Evolutionary conservation across 176 grass and related monocot genomes (phyloP), one percentile per base, ranked within the genome.

Genomic region (Carex pumila): DNA sequence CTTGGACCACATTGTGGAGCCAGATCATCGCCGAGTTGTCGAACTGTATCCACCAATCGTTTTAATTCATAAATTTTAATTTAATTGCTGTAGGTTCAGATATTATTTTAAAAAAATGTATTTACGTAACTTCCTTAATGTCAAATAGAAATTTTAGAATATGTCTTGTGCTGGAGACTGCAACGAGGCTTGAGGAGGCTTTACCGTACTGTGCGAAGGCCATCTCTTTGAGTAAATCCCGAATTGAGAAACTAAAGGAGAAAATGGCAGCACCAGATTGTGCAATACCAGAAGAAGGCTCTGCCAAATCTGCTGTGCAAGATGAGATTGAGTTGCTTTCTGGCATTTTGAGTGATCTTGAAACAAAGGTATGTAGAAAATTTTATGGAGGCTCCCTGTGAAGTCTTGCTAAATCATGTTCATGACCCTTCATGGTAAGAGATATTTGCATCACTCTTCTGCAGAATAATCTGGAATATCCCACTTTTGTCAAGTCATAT

Each of bases 181-280:
- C 55, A 0, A 89, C 61, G 15, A 99, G 89, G 74, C 88, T 89
- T 85, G 71, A 60, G 61, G 93, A 99, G 58, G 93, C 97, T 0
- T 86, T 96, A 21, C 88, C 97, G 39, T 99, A 99, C 58, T 95
- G 97, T 79, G 85, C 76, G 80, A 96, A 89, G 84, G 93, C 93
- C 17, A 84, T 99, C 34, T 90, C 89, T 41, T 79, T 92, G 34
- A 92, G 93, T 65, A 99, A 99, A 86, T 96, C 97, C 47, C 91
- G 88, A 41, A 84, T 95, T 79, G 49, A 91, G 81, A 89, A 58
- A 67, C 85, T 99, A 45, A 88, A 87, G 89, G 71, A 57, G 75
- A 71, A 86, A 14, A 88, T 79, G 77, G 86, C 85, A 81, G 82
- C 14, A 12, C 66, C 74, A 45, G 81, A 31, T 91, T 43, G 7